These are phyloP conservation scores for Umbelopsis ramanniana DNA, from an alignment of 192 early-diverging fungal genomes.

Conservation along the genomic window DNA sequence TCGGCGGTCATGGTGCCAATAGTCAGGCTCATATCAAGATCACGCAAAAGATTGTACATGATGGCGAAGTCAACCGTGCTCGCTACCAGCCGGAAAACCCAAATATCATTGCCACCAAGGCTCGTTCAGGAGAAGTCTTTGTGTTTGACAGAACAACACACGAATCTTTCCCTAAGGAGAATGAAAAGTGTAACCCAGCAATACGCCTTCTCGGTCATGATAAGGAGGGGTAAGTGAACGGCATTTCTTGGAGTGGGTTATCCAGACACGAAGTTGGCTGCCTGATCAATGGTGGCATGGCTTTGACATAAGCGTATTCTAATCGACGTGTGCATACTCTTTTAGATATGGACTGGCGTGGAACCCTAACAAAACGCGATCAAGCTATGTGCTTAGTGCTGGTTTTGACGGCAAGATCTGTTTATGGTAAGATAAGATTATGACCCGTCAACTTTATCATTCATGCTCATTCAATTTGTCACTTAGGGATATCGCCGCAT, in stretches of 20 bases:
- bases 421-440: constrained; percentile 60
- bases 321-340: neutral
- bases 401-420: constrained; percentile 92
- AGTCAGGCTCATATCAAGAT: constrained; percentile 77
- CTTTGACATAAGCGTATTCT: neutral
- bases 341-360: constrained; percentile 89
- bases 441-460: neutral
- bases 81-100: constrained; percentile 97
- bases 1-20: constrained; percentile 72
- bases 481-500: constrained; percentile 79
- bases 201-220: constrained; percentile 86
- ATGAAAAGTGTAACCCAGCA: constrained; percentile 84
- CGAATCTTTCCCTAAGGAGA: constrained; percentile 74
- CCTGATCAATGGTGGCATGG: neutral
- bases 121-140: constrained; percentile 90
- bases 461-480: neutral
- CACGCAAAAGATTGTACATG: constrained; percentile 94
- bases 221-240: constrained; percentile 80
- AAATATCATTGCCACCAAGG: constrained; percentile 95
- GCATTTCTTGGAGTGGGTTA: too few species aligned
- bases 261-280: too few species aligned
- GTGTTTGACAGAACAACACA: constrained; percentile 95
- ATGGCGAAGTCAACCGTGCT: constrained; percentile 98
- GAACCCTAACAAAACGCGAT: constrained; percentile 67
- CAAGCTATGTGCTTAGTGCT: constrained; percentile 87